phyloP scores from a whole-genome alignment of 768 basidiomycete species.

The Panaeolus papilionaceus region DNA sequence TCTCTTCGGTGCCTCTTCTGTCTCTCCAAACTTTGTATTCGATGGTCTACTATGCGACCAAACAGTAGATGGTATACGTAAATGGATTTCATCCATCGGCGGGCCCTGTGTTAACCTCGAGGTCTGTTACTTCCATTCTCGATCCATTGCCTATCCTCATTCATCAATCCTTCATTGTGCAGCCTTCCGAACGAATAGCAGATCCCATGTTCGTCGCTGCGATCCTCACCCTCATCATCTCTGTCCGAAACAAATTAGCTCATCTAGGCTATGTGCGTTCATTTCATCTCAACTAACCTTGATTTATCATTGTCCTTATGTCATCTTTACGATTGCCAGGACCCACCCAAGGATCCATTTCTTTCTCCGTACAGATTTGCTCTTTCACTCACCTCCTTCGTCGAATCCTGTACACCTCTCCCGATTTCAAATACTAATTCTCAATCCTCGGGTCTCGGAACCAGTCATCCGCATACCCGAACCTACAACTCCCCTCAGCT shows the following conservation, averaged over 20 bases:
- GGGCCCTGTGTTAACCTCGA: constrained; percentile 67
- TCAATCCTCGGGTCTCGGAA: neutral
- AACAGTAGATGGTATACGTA: constrained; percentile 72
- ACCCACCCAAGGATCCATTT: constrained; percentile 80
- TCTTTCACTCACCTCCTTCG: constrained; percentile 44
- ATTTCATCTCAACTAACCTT: constrained; percentile 25
- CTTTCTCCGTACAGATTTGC: constrained; percentile 68
- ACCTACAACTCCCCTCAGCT: constrained; percentile 26
- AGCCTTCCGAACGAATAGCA: constrained; percentile 76
- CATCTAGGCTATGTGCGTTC: constrained; percentile 46
- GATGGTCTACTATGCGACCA: constrained; percentile 83
- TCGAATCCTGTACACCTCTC: constrained; percentile 27
- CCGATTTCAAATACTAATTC: constrained; percentile 23
- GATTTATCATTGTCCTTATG: constrained; percentile 2
- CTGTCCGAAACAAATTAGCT: constrained; percentile 72
- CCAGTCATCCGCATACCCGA: neutral
- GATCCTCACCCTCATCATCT: constrained; percentile 71
- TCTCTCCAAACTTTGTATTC: constrained; percentile 30
- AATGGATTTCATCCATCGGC: constrained; percentile 73
- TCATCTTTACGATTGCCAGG: constrained; percentile 23
- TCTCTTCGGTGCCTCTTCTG: constrained; percentile 43
- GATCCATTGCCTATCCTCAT: constrained; percentile 2
- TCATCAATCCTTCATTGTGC: constrained; percentile 1
- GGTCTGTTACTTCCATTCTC: constrained; percentile 40
- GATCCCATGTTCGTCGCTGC: constrained; percentile 77